Conservation (phyloP, 768 basidiomycete species). For the Boletus eberwhitei region DNA sequence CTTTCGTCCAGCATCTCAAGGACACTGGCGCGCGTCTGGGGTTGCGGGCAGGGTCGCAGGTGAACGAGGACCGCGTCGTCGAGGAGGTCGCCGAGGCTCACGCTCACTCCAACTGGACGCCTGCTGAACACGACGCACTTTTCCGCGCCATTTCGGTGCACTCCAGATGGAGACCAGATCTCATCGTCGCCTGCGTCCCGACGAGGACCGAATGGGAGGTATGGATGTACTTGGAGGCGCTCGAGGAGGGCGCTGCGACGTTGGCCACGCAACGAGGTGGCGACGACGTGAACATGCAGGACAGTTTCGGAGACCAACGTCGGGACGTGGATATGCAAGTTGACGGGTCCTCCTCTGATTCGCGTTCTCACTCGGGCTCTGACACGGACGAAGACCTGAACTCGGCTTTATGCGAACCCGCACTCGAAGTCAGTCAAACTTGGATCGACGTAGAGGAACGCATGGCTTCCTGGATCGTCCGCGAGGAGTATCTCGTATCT, state of each 20-base stretch:
- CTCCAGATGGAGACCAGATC: slow-evolving; percentile 73
- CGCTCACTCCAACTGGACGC: slow-evolving; percentile 48
- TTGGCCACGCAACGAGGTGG: slow-evolving; percentile 15
- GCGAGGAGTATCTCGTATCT: slow-evolving; percentile 10
- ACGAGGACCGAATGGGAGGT: slow-evolving; percentile 70
- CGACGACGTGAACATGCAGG: slow-evolving; percentile 3
- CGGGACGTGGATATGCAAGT: slow-evolving; percentile 1
- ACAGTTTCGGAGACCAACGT: neutral
- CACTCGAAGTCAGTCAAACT: slow-evolving; percentile 35
- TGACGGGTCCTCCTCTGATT: slow-evolving; percentile 24
- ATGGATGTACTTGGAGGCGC: slow-evolving; percentile 56
- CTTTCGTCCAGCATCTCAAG: slow-evolving; percentile 24
- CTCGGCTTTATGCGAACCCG: slow-evolving; percentile 19
- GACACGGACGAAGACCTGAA: neutral
- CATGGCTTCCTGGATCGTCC: slow-evolving; percentile 26
- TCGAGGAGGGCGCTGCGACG: slow-evolving; percentile 34
- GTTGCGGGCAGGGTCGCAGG: neutral
- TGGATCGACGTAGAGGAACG: slow-evolving; percentile 35
- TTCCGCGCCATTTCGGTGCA: slow-evolving; percentile 65
- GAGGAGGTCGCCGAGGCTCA: neutral
- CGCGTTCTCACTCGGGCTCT: slow-evolving; percentile 11
- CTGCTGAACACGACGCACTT: slow-evolving; percentile 64
- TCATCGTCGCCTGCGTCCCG: slow-evolving; percentile 64
- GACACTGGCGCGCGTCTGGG: slow-evolving; percentile 25
- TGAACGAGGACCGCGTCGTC: neutral